Evolutionary conservation across 108 stramenopile species (phyloP).

Genomic region (Cylindrotheca closterium): DNA sequence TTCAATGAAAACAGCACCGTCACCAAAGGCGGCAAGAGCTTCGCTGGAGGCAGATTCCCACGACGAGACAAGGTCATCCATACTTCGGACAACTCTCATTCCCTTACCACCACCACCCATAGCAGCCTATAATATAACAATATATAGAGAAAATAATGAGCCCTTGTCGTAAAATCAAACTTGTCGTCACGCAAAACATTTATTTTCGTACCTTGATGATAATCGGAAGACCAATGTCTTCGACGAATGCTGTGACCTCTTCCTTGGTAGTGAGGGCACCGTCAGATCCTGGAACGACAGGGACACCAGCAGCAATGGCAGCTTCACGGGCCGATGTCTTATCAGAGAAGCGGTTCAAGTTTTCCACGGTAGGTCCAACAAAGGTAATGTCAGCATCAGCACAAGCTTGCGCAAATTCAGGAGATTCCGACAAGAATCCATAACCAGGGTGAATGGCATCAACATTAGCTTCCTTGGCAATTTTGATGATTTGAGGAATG

Average conservation of each 20-base stretch:
- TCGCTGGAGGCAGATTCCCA: slow-evolving; percentile 71
- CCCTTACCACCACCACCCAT: slow-evolving; percentile 95
- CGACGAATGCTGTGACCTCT: slow-evolving; percentile 59
- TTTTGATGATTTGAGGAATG: slow-evolving; percentile 71
- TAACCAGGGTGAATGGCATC: slow-evolving; percentile 92
- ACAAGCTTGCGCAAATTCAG: slow-evolving; percentile 78
- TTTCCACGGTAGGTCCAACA: slow-evolving; percentile 85
- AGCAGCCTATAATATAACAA: slow-evolving; percentile 31
- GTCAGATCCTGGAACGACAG: slow-evolving; percentile 87
- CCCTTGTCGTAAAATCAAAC: no score
- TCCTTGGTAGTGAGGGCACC: slow-evolving; percentile 40
- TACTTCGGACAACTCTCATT: slow-evolving; percentile 80
- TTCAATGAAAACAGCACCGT: slow-evolving; percentile 84
- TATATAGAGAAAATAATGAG: not conserved
- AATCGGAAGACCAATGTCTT: slow-evolving; percentile 78
- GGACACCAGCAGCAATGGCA: slow-evolving; percentile 76
- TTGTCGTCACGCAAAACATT: no score
- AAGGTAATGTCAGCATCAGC: slow-evolving; percentile 75
- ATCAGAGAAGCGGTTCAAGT: slow-evolving; percentile 79
- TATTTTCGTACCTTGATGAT: slow-evolving; percentile 85
- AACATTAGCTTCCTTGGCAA: slow-evolving; percentile 73
- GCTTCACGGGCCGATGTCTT: slow-evolving; percentile 83
- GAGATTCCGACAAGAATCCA: slow-evolving; percentile 78
- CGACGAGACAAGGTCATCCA: slow-evolving; percentile 60
- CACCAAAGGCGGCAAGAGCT: slow-evolving; percentile 79